Base-by-base conservation (phyloP, 2,329 filamentous ascomycete species). In the Talaromyces pinophilus region DNA sequence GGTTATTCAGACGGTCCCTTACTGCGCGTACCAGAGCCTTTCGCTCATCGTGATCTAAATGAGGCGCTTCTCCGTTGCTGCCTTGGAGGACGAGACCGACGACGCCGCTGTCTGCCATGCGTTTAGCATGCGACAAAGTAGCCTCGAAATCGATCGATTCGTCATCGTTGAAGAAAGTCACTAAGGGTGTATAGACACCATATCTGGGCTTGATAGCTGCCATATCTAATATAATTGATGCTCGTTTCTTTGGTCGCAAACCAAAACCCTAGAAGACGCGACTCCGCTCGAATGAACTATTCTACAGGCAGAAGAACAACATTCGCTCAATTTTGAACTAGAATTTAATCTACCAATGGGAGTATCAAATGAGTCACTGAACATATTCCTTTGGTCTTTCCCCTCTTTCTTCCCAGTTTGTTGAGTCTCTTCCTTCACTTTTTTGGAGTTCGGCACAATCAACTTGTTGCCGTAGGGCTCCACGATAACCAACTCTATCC, bases 41-140 rank as follows among this genome's bases (percentile, higher is more conserved):
- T 60, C 85, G 79, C 75, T 87, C 85, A 61, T 82, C 79, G 13
- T 82, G 82, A 13, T 82, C 83, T 42, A 83, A 71, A 33, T 84
- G 79, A 68, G 82, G 80, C n/a, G 81, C 77, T 68, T 84, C 82
- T 0, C 82, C 79, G 70, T 82, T 83, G 46, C 81, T 82, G 40
- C 82, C 82, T 60, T 83, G 79, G 38, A 82, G 75, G 4, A 83
- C 79, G n/a, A 84, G 73, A 2, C 82, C 82, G 1, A 74, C 73
- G 1, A 83, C 77, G 19, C 80, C 80, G 19, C 55, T 30, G 64
- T 74, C 70, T 33, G 80, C 76, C n/a, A 83, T 78, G 66, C 83
- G 78, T 19, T 75, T 67, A 68, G 76, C 82, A 74, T 83, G 82
- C 69, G 77, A 77, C 19, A 74, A 67, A 66, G 82, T 81, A 7